These are phyloP conservation scores for Xylaria sp. DNA, from an alignment of 2,329 filamentous ascomycete species.

Conservation along the genomic window DNA sequence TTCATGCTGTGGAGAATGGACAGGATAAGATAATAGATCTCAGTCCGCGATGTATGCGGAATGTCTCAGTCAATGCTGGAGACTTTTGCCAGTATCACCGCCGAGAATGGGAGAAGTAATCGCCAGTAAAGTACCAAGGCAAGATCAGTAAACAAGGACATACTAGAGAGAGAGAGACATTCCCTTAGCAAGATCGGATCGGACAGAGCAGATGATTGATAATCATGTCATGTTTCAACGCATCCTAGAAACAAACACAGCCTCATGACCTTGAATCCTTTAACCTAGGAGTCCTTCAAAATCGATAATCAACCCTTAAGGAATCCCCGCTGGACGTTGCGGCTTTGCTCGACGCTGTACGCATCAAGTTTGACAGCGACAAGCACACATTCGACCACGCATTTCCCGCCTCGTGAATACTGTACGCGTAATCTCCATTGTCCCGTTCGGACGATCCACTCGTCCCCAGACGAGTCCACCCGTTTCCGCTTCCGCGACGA, in stretches of 20 bases:
- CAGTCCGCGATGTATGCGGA: no score
- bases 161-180: not conserved
- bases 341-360: conserved; percentile 56
- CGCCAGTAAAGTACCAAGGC: no score
- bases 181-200: no score
- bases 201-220: no score
- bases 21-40: no score
- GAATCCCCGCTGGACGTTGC: conserved; percentile 63
- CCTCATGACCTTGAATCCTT: not conserved
- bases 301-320: conserved; percentile 35
- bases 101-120: no score
- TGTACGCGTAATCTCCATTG: conserved; percentile 70
- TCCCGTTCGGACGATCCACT: conserved; percentile 62
- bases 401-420: conserved; percentile 42
- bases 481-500: conserved; percentile 45
- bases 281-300: not conserved
- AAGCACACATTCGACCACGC: conserved; percentile 63
- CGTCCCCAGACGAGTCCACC: conserved; percentile 36
- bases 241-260: not conserved
- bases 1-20: no score
- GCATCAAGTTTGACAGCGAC: conserved; percentile 73
- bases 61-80: no score
- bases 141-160: not conserved
- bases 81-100: no score
- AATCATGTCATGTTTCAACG: not conserved